These are phyloP conservation scores for Fusarium palustre DNA, from an alignment of 2,329 filamentous ascomycete genomes.

Conservation along the genomic window DNA sequence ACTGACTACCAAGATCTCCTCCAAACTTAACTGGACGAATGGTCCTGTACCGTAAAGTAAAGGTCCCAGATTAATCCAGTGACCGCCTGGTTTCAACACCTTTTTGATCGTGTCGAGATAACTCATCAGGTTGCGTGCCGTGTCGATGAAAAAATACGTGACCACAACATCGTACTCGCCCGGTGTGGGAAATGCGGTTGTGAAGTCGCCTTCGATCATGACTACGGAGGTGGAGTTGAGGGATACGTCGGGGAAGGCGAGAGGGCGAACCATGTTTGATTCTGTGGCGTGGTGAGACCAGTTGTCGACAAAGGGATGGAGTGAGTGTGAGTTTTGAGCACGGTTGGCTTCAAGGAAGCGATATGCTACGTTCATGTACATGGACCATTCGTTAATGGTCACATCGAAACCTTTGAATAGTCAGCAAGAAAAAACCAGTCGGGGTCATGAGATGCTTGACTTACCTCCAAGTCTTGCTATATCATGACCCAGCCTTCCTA, in stretches of 20 bases:
- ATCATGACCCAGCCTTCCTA: constrained; percentile 65
- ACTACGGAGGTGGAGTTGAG: constrained; percentile 55
- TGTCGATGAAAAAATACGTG: constrained; percentile 72
- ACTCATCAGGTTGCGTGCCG: constrained; percentile 65
- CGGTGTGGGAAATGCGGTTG: constrained; percentile 51
- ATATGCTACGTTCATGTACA: constrained; percentile 67
- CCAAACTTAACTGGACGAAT: constrained; percentile 65
- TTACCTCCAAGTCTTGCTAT: constrained; percentile 57
- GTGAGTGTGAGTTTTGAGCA: constrained; percentile 38
- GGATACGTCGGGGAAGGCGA: constrained; percentile 59
- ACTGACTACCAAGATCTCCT: constrained; percentile 62
- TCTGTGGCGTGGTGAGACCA: constrained; percentile 67
- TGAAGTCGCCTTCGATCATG: constrained; percentile 69
- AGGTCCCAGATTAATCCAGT: constrained; percentile 69
- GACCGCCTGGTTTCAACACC: constrained; percentile 60
- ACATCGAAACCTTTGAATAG: constrained; percentile 59
- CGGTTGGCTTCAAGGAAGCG: constrained; percentile 58
- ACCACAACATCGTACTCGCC: constrained; percentile 61
- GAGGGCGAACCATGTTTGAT: constrained; percentile 58
- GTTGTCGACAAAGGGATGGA: constrained; percentile 67
- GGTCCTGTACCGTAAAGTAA: constrained; percentile 66
- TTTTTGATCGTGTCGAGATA: constrained; percentile 67
- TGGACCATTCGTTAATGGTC: constrained; percentile 68
- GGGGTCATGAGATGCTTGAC: not conserved
- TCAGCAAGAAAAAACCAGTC: not conserved